Percentiles rank a stretch among this genome's conserved stretches.
Conservation (phyloP, 352 stramenopile species). For the Phytopythium mirpurense region DNA sequence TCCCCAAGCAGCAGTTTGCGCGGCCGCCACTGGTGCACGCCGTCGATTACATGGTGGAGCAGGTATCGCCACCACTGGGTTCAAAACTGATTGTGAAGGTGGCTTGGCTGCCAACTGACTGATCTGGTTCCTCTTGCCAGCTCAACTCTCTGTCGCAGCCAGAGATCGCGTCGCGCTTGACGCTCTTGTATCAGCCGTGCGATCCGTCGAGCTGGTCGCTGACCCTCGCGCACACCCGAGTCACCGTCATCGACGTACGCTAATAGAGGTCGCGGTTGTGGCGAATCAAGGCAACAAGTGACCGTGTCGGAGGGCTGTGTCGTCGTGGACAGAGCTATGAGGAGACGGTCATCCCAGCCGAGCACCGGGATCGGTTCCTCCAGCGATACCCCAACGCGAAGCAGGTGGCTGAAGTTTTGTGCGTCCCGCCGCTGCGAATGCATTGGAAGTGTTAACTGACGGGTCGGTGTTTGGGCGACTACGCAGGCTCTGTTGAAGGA, state of each 20-base stretch:
- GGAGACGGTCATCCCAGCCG: conserved; percentile 36
- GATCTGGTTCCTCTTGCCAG: conserved; percentile 21
- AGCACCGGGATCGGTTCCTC: conserved; percentile 34
- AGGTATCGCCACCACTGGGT: conserved; percentile 28
- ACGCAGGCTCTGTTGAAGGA: conserved; percentile 60
- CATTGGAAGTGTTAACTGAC: background rate
- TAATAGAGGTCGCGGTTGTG: background rate
- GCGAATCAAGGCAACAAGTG: too few relatives aligned
- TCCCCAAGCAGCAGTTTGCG: conserved; percentile 28
- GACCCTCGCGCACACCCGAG: conserved; percentile 35
- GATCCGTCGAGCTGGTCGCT: conserved; percentile 45
- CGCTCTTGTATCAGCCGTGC: conserved; percentile 45
- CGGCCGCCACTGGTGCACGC: conserved; percentile 26
- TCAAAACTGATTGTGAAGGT: too few relatives aligned
- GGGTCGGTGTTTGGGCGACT: background rate
- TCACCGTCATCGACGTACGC: conserved; percentile 60
- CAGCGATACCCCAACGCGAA: conserved; percentile 49
- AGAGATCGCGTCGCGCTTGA: conserved; percentile 60
- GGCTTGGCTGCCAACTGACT: too few relatives aligned
- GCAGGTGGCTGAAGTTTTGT: conserved; percentile 22
- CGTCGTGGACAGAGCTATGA: conserved; percentile 36
- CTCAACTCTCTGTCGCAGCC: conserved; percentile 52
- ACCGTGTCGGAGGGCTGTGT: background rate
- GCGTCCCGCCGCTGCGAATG: too few relatives aligned
- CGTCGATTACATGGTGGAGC: conserved; percentile 63